Percentiles rank a stretch among this genome's conserved stretches.
Conservation (phyloP, 108 stramenopile species). For the Cafeteria roenbergensis region DNA sequence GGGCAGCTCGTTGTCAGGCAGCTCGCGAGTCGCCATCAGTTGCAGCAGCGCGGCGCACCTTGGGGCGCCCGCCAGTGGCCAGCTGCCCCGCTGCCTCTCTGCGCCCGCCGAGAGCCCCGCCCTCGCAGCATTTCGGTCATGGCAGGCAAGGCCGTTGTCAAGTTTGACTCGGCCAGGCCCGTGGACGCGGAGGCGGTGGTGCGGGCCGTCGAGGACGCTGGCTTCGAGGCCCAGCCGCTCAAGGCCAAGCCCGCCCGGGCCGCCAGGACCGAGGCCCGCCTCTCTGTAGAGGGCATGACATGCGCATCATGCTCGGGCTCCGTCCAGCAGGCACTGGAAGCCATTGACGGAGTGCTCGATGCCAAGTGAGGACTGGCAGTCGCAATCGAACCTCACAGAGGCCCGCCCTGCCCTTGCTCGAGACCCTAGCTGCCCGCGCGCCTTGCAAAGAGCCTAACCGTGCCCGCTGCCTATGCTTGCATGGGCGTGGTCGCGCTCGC, state of each 20-base stretch:
- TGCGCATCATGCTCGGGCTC: slow-evolving; percentile 6
- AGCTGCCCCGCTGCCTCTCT: neutral
- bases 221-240: neutral
- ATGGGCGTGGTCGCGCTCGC: neutral
- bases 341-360: neutral
- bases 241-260: neutral
- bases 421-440: neutral
- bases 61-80: neutral
- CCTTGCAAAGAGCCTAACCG: neutral
- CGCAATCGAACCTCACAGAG: neutral
- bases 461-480: neutral
- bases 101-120: no score
- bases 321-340: neutral
- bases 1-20: no score
- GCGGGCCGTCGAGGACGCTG: neutral
- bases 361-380: slow-evolving; percentile 1
- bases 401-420: neutral
- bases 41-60: no score
- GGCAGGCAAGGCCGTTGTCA: neutral
- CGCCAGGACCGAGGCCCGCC: neutral
- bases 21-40: no score
- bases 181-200: neutral
- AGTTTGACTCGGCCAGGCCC: neutral
- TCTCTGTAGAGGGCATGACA: slow-evolving; percentile 10
- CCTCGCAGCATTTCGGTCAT: neutral